Base-by-base conservation (phyloP, 371 early-diverging fungal genomes). In the Syncephalastrum racemosum region DNA sequence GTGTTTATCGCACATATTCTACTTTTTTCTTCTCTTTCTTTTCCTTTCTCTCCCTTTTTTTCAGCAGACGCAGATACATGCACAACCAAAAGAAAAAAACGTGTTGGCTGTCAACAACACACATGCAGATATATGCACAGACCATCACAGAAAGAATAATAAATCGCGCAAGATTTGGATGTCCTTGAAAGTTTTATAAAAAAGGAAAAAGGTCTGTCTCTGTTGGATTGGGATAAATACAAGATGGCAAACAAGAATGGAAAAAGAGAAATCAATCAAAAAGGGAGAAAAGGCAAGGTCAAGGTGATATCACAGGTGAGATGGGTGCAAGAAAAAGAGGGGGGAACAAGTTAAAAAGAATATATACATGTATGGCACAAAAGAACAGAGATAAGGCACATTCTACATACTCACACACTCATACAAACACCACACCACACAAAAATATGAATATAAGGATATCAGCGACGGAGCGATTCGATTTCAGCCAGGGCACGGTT, bases 401-500 rank as follows among this genome's bases (percentile, higher is more conserved):
- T 31, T 31, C 36, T 31, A 31, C 36, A 31, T 31, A 31, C 36
- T 10, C 36, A 25, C 25, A 31, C 36, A 31, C 36, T 31, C 36
- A 31, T 31, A 45, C 7, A 45, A 6, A 45, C n/a, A n/a, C n/a
- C n/a, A 22, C 44, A 3, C 44, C 0, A 44, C 19, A 45, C 16
- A 45, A 16, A 19, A 45, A 45, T 45, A 15, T 13, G 2, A 15
- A 45, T 44, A 16, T 15, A 22, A 15, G 19, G 13, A 22, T 15
- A 22, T 16, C 22, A 22, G 15, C 22, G 46, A 22, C 39, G 48
- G 15, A 49, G 57, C 10, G 25, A n/a, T 12, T 49, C 39, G 14
- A 57, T 47, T 24, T 57, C 57, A 7, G 27, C 46, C 44, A 54
- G 39, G 16, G 55, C 25, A 8, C 19, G 46, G 43, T 57, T 50